These are phyloP conservation scores for Limonomyces culmigenus DNA, from an alignment of 1,284 basidiomycete genomes.

Conservation along the genomic window DNA sequence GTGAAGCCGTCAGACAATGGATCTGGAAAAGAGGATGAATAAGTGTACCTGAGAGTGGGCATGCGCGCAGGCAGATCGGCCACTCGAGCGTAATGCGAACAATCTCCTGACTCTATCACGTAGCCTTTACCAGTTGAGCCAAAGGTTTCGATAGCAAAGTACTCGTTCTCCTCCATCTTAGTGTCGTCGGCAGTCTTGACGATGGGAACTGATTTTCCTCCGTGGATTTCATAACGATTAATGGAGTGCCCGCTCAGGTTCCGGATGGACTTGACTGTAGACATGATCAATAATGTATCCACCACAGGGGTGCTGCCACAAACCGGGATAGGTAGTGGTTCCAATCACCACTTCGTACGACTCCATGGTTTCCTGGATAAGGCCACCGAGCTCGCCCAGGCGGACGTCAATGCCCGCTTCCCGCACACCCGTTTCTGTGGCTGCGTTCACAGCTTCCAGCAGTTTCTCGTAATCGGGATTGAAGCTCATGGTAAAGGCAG, in stretches of 20 bases:
- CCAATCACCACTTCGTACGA: slow-evolving; percentile 91
- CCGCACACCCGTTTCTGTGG: slow-evolving; percentile 81
- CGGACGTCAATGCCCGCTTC: slow-evolving; percentile 95
- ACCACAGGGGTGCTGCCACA: too few species aligned
- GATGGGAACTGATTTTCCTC: slow-evolving; percentile 76
- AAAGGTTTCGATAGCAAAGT: slow-evolving; percentile 98
- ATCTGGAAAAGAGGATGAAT: slow-evolving; percentile 1
- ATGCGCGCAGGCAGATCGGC: slow-evolving; percentile 55
- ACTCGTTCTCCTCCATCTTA: slow-evolving; percentile 99
- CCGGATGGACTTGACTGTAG: slow-evolving; percentile 76
- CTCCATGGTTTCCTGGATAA: slow-evolving; percentile 98
- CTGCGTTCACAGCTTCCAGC: slow-evolving; percentile 83
- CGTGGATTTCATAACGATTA: slow-evolving; percentile 80
- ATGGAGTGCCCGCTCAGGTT: slow-evolving; percentile 91
- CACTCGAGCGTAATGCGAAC: slow-evolving; percentile 82
- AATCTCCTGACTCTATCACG: slow-evolving; percentile 89
- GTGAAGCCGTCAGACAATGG: slow-evolving; percentile 4
- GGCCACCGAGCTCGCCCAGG: slow-evolving; percentile 82
- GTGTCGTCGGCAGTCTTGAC: slow-evolving; percentile 82
- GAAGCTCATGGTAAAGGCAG: slow-evolving; percentile 86
- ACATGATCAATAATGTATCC: too few species aligned
- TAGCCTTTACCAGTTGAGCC: slow-evolving; percentile 91
- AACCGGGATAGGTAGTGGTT: slow-evolving; percentile 41
- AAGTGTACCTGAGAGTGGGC: slow-evolving; percentile 32
- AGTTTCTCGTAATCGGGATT: slow-evolving; percentile 85